Conservation (phyloP, 768 basidiomycete genomes). For the Amanita brunnescens region DNA sequence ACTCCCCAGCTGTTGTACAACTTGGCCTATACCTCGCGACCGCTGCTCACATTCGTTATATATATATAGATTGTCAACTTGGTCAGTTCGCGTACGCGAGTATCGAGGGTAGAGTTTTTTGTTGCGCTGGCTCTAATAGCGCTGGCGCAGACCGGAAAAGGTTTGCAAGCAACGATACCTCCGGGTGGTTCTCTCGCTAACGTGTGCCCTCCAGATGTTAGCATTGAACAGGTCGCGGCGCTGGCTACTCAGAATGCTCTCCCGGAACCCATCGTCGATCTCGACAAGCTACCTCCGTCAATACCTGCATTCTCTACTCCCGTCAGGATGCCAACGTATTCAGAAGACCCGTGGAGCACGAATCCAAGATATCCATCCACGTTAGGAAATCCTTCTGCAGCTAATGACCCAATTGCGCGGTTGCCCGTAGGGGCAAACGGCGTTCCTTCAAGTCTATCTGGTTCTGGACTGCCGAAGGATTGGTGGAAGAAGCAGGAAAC, state of each 20-base stretch:
- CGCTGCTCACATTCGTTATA: neutral
- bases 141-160: conserved; percentile 75
- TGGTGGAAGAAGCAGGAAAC: conserved; percentile 86
- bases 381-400: conserved; percentile 20
- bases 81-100: conserved; percentile 69
- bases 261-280: conserved; percentile 64
- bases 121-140: conserved; percentile 85
- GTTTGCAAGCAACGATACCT: too few species aligned
- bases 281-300: conserved; percentile 46
- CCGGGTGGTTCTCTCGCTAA: too few species aligned
- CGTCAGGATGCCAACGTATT: conserved; percentile 34
- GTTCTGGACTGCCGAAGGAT: conserved; percentile 62
- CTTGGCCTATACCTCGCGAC: neutral
- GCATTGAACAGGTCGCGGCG: conserved; percentile 72
- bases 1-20: neutral
- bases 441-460: conserved; percentile 51
- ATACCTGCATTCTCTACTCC: conserved; percentile 40
- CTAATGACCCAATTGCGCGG: conserved; percentile 18
- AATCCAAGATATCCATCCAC: conserved; percentile 26
- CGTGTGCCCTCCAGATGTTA: conserved; percentile 46
- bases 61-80: conserved; percentile 82
- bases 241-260: conserved; percentile 72
- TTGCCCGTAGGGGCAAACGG: conserved; percentile 29
- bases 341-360: conserved; percentile 63
- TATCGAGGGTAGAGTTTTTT: conserved; percentile 87